Evolutionary conservation across 2,329 filamentous ascomycete genomes (phyloP), one percentile per base, ranked within the genome.

Genomic region (Arthrocladium fulminans): DNA sequence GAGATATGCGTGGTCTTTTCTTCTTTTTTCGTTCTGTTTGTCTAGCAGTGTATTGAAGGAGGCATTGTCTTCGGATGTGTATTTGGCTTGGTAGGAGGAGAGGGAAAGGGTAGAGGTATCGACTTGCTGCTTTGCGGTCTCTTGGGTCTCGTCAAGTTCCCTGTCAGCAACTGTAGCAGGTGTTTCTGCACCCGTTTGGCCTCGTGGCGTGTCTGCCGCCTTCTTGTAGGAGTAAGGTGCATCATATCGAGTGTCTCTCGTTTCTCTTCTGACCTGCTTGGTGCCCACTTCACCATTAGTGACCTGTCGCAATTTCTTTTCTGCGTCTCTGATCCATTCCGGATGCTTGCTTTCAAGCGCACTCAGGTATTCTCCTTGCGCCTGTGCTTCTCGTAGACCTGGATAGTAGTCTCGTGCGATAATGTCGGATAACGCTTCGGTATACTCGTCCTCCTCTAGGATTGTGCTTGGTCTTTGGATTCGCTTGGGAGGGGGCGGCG

Each of bases 331-430:
- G 54, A 97, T 96, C 90, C 92, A 97, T 57, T 79, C 76, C 44
- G 77, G 71, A 66, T 98, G 83, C 50, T 84, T 84, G 13, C 89
- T 94, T 7, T 94, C 88, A 7, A 97, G 69, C 0, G 92, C 92
- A 60, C 94, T 84, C 24, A 98, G 73, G 58, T 96, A 97, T 60
- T 98, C 92, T 63, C 88, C 83, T 64, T 96, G 88, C 0, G 83
- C 84, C 59, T 94, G 82, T 12, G 82, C 83, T 64, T 97, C 88
- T 3, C 89, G 71, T 0, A 98, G 74, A 0, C 90, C 92, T 0
- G 92, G 92, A 61, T 97, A 98, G 72, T 94, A 98, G 72, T 98
- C 92, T 56, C 92, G 82, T 8, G 88, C 87, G 54, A 98, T 95
- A 62, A 98, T 97, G 58, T 92, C 84, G 0, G 89, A 95, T 23